These are phyloP conservation scores for Fusarium sp. DNA, from an alignment of 2,329 filamentous ascomycete genomes.

Conservation along the genomic window DNA sequence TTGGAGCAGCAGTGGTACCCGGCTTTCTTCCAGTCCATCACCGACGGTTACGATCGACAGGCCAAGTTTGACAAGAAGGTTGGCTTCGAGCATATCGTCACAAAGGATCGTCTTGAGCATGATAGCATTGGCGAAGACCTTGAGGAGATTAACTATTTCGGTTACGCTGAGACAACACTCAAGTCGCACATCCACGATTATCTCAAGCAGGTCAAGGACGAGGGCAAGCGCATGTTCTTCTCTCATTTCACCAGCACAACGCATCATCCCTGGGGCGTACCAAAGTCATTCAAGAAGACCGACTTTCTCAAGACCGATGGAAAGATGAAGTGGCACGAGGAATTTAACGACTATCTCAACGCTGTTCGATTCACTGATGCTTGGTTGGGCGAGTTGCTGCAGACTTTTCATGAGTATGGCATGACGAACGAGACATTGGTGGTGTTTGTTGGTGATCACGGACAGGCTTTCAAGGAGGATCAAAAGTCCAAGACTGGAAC, in stretches of 20 bases:
- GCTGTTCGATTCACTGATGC: conserved; percentile 48
- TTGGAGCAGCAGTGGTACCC: conserved; percentile 48
- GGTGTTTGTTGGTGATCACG: conserved; percentile 51
- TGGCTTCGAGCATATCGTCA: conserved; percentile 47
- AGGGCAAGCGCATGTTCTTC: conserved; percentile 50
- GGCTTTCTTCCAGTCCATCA: conserved; percentile 51
- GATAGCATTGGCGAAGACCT: conserved; percentile 31
- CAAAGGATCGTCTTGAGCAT: conserved; percentile 43
- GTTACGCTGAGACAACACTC: conserved; percentile 48
- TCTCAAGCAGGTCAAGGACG: conserved; percentile 43
- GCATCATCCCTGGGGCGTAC: conserved; percentile 48
- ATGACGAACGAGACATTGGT: conserved; percentile 51
- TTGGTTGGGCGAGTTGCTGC: conserved; percentile 48
- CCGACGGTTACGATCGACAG: conserved; percentile 51
- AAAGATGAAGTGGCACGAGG: conserved; percentile 42
- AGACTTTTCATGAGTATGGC: conserved; percentile 47
- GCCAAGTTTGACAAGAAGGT: conserved; percentile 47
- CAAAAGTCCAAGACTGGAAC: conserved; percentile 45
- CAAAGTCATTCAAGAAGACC: conserved; percentile 27
- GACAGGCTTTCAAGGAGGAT: conserved; percentile 50
- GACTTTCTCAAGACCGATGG: conserved; percentile 39
- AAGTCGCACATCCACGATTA: conserved; percentile 48
- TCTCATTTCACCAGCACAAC: conserved; percentile 53
- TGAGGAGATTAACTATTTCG: conserved; percentile 49
- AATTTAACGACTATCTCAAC: conserved; percentile 51